Evolutionary conservation across 306 rosid species (phyloP).

Genomic region (Betula pendula): DNA sequence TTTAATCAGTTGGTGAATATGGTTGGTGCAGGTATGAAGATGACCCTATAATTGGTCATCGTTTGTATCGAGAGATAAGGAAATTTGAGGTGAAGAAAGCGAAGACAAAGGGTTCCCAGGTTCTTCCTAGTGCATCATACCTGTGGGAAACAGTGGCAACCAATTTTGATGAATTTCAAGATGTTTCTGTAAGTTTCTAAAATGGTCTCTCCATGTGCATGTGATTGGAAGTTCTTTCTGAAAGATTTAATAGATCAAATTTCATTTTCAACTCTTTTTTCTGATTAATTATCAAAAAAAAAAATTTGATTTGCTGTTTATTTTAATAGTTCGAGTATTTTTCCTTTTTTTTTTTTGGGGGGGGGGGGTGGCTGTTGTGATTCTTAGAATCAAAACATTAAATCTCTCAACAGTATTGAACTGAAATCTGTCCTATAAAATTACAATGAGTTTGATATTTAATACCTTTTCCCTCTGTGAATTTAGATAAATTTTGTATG

Average conservation of each 20-base stretch:
- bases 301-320: too few relatives aligned
- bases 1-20: constrained; percentile 31
- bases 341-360: not conserved
- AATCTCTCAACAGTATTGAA: not conserved
- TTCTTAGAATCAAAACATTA: not conserved
- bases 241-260: not conserved
- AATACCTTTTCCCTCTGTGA: not conserved
- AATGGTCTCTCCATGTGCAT: constrained; percentile 27
- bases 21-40: constrained; percentile 91
- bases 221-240: not conserved
- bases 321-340: not conserved
- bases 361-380: not conserved
- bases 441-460: not conserved
- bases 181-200: constrained; percentile 72
- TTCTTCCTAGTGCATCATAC: constrained; percentile 60
- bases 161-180: constrained; percentile 91
- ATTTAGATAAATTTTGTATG: not conserved
- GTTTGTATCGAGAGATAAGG: constrained; percentile 84
- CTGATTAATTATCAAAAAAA: not conserved
- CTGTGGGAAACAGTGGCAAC: constrained; percentile 94
- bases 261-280: not conserved
- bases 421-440: not conserved
- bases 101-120: constrained; percentile 74
- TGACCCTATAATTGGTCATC: constrained; percentile 84
- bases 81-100: constrained; percentile 80